Evolutionary conservation across 2,329 filamentous ascomycete species (phyloP).

Genomic region (Pleomassaria siparia): DNA sequence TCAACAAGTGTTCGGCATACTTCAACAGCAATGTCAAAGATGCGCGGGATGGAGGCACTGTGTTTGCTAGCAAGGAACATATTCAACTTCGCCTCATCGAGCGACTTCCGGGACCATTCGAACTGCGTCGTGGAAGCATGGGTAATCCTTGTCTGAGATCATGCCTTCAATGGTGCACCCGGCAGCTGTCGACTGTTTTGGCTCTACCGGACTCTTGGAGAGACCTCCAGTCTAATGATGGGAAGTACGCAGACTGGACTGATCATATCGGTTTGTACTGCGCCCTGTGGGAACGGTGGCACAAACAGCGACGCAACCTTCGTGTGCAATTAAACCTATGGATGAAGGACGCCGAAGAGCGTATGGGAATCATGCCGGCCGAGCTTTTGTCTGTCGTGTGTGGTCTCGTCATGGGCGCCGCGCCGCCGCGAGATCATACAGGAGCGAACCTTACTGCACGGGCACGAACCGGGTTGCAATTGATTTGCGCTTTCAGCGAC

Average conservation of each 20-base stretch:
- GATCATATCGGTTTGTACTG: slow-evolving; percentile 10
- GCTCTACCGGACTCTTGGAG: slow-evolving; percentile 1
- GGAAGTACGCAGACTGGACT: slow-evolving; percentile 6
- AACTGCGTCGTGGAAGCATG: slow-evolving; percentile 6
- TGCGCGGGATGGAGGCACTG: slow-evolving; percentile 1
- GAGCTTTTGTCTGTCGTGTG: slow-evolving; percentile 8
- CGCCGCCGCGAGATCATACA: background rate
- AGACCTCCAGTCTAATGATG: background rate
- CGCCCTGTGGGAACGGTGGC: slow-evolving; percentile 7
- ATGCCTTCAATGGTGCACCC: slow-evolving; percentile 7
- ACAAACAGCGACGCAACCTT: slow-evolving; percentile 6
- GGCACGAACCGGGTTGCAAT: background rate
- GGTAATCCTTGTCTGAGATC: slow-evolving; percentile 6
- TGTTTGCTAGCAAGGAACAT: slow-evolving; percentile 11
- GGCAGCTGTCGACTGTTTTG: background rate
- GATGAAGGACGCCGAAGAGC: slow-evolving; percentile 5
- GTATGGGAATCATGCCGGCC: slow-evolving; percentile 9
- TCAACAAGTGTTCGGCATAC: slow-evolving; percentile 9
- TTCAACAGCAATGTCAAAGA: slow-evolving; percentile 10
- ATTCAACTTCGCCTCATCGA: slow-evolving; percentile 10
- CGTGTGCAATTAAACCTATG: background rate
- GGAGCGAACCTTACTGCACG: background rate
- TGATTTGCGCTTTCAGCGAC: slow-evolving; percentile 1
- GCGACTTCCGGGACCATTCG: slow-evolving; percentile 11
- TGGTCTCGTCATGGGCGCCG: slow-evolving; percentile 6